Evolutionary conservation across 2,329 filamentous ascomycete genomes (phyloP), one percentile per base, ranked within the genome.

Genomic region (Macrophomina tecta): DNA sequence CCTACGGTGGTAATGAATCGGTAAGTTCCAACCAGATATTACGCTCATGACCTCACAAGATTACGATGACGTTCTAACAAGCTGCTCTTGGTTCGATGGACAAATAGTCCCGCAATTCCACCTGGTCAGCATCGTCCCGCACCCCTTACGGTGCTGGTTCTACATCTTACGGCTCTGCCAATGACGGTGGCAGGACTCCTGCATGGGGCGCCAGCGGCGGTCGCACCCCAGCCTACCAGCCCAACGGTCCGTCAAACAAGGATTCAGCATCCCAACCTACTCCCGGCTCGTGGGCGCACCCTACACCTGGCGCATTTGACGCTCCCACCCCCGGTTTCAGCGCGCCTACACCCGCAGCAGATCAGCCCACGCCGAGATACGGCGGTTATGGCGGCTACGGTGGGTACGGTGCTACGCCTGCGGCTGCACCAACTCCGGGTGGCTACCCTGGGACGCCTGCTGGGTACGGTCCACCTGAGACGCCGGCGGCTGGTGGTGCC

Each of bases 131-230:
- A 45, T 77, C 75, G 64, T 69, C 67, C 36, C 74, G 77, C 42
- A 80, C 79, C 42, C 90, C 92, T 1, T 91, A 91, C 63, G 88
- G 90, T 64, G 94, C 91, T 82, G 65, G 55, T n/a, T 90, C 90
- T 69, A 85, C 78, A 74, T 18, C 75, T 74, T 40, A 75, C 71
- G 16, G 88, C 69, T 30, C 9, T 45, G 68, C 68, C 23, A 91
- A 85, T 65, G 84, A 86, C 66, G 90, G 90, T 7, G 89, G 87
- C n/a, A 90, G 94, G 77, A 96, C 93, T 0, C 93, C 93, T 3
- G 89, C 87, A 67, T 73, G 76, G 14, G 74, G 74, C 65, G 71
- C 75, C 30, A 75, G 73, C 52, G 70, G 70, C 18, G 69, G 75
- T 30, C 73, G 73, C 56, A 67, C 77, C n/a, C 75, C 73, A 30